Conservation (phyloP, 1,284 basidiomycete genomes). For the Melampsora abietis-canadensis region DNA sequence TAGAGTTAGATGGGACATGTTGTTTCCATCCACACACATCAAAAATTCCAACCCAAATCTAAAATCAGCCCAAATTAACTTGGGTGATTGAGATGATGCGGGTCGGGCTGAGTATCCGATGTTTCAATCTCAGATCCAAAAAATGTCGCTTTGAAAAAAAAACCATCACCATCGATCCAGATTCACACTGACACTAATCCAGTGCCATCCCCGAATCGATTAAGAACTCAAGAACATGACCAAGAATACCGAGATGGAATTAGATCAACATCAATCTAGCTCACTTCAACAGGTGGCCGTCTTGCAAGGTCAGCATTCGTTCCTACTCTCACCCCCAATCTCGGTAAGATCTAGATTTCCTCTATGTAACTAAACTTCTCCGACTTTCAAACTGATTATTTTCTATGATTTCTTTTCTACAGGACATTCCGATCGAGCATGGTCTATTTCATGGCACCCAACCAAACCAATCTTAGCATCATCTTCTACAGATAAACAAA, state of each 20-base stretch:
- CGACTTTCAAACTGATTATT: not conserved
- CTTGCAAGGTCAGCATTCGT: slow-evolving; percentile 9
- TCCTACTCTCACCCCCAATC: not conserved
- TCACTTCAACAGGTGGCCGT: slow-evolving; percentile 2
- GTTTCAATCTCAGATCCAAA: not conserved
- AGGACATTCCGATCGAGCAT: slow-evolving; percentile 40
- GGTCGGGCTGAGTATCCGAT: not conserved
- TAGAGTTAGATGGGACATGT: slow-evolving; percentile 4
- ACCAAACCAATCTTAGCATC: slow-evolving; percentile 27
- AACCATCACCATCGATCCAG: not conserved
- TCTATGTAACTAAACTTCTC: not conserved
- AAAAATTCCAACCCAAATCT: not conserved
- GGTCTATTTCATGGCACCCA: slow-evolving; percentile 40
- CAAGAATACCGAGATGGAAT: not conserved
- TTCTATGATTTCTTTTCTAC: not conserved
- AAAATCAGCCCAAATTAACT: too few relatives aligned
- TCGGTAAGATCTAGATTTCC: not conserved
- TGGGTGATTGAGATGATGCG: too few relatives aligned
- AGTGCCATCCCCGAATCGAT: not conserved
- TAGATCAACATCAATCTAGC: not conserved
- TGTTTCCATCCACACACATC: not conserved
- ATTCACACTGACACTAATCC: not conserved
- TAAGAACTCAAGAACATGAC: not conserved
- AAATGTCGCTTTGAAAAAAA: not conserved
- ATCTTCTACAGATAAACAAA: slow-evolving; percentile 49